Conservation (phyloP, 257 asterid species). For the Petunia axillaris region DNA sequence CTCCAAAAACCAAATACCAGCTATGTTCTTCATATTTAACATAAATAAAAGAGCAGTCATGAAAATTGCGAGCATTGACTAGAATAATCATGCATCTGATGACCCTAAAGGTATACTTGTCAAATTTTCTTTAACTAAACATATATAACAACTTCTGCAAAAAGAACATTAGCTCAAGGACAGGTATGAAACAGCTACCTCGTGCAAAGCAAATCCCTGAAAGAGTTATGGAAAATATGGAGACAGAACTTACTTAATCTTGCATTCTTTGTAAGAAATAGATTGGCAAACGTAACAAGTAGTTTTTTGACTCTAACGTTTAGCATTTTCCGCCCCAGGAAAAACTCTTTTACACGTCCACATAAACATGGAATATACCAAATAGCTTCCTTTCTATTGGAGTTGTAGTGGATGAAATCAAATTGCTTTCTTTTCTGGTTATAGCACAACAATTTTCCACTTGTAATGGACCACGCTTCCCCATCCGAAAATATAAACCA, state of each 20-base stretch:
- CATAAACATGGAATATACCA: neutral
- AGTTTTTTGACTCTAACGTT: neutral
- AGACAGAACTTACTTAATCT: neutral
- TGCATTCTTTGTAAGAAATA: neutral
- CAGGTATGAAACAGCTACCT: neutral
- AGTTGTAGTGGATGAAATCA: neutral
- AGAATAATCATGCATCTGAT: constrained; percentile 13
- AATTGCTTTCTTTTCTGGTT: neutral
- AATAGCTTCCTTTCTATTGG: neutral
- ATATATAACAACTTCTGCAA: neutral
- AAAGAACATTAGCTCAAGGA: neutral
- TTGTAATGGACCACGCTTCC: neutral
- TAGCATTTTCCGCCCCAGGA: neutral
- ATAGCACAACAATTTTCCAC: neutral
- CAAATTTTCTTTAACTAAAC: neutral
- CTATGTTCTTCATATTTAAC: neutral
- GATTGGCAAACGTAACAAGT: neutral
- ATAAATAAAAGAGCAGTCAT: neutral
- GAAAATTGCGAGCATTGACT: neutral
- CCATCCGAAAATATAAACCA: neutral
- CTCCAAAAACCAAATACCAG: neutral
- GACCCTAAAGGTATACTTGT: neutral
- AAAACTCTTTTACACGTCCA: neutral
- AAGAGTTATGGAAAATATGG: neutral
- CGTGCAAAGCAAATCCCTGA: neutral